Percentiles rank a stretch among this genome's conserved stretches.
Evolutionary conservation across 192 early-diverging fungal species (phyloP).

Genomic region (Phlyctochytrium bullatum): DNA sequence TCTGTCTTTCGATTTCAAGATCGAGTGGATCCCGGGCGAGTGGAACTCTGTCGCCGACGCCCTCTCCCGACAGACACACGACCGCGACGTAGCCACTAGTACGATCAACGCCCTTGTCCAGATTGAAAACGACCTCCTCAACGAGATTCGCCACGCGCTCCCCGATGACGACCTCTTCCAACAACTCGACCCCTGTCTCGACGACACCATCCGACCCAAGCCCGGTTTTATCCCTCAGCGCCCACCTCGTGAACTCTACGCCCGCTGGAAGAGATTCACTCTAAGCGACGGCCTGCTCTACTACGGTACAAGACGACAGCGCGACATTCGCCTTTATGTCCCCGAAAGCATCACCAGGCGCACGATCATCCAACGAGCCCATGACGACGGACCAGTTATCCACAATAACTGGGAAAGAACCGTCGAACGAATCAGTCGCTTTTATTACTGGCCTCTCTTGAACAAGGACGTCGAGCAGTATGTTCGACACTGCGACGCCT

Average conservation of each 20-base stretch:
- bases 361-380: conserved; percentile 4
- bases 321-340: background rate
- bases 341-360: background rate
- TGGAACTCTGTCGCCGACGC: conserved; percentile 24
- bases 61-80: conserved; percentile 3
- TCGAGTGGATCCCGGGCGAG: conserved; percentile 17
- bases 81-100: background rate
- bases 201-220: too few relatives aligned
- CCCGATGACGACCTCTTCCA: background rate
- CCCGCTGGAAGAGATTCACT: too few relatives aligned
- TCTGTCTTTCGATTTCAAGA: conserved; percentile 16
- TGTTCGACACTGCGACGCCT: conserved; percentile 14
- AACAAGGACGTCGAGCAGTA: conserved; percentile 1
- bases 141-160: background rate
- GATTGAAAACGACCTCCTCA: background rate
- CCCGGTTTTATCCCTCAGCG: too few relatives aligned
- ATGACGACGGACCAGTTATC: too few relatives aligned
- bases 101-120: background rate
- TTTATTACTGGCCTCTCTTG: conserved; percentile 21
- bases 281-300: too few relatives aligned
- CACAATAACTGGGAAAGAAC: conserved; percentile 13
- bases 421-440: conserved; percentile 11
- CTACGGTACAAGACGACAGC: too few relatives aligned
- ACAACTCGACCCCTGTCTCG: background rate
- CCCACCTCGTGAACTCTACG: too few relatives aligned